Percentiles rank a stretch among this genome's conserved stretches.
These are phyloP conservation scores for Panaeolus papilionaceus DNA, from an alignment of 768 basidiomycete species.

Conservation along the genomic window DNA sequence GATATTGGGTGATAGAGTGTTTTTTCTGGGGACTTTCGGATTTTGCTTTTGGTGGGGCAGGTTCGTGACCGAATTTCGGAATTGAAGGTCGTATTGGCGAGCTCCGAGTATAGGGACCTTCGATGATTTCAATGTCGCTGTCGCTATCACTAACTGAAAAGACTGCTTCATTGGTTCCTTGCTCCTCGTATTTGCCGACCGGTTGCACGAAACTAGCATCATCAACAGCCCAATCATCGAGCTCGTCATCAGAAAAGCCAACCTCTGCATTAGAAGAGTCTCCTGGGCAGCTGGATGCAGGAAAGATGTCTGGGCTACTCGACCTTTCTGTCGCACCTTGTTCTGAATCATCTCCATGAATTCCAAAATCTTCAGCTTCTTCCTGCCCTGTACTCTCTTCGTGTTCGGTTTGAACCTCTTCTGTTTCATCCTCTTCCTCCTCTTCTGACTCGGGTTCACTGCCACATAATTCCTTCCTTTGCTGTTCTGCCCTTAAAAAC, in stretches of 20 bases:
- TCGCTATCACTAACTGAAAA: slow-evolving; percentile 29
- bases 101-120: slow-evolving; percentile 21
- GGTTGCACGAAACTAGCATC: slow-evolving; percentile 47
- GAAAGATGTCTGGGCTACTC: not conserved
- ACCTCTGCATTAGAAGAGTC: slow-evolving; percentile 19
- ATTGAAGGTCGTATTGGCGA: slow-evolving; percentile 5
- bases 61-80: not conserved
- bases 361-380: slow-evolving; percentile 8
- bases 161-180: slow-evolving; percentile 6
- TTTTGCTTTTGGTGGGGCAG: not conserved
- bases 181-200: slow-evolving; percentile 26
- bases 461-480: slow-evolving; percentile 54
- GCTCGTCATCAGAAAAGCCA: slow-evolving; percentile 52
- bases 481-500: slow-evolving; percentile 70
- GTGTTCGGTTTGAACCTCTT: slow-evolving; percentile 11
- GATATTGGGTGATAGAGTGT: not conserved
- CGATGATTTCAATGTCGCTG: slow-evolving; percentile 43
- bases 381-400: slow-evolving; percentile 2
- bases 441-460: slow-evolving; percentile 48
- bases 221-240: slow-evolving; percentile 43
- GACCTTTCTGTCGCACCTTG: not conserved
- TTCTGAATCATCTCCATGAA: not conserved
- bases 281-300: not conserved
- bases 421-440: slow-evolving; percentile 21
- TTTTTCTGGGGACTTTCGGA: slow-evolving; percentile 9